These are phyloP conservation scores for Rhizopogon vulgaris DNA, from an alignment of 768 basidiomycete species.

Conservation along the genomic window DNA sequence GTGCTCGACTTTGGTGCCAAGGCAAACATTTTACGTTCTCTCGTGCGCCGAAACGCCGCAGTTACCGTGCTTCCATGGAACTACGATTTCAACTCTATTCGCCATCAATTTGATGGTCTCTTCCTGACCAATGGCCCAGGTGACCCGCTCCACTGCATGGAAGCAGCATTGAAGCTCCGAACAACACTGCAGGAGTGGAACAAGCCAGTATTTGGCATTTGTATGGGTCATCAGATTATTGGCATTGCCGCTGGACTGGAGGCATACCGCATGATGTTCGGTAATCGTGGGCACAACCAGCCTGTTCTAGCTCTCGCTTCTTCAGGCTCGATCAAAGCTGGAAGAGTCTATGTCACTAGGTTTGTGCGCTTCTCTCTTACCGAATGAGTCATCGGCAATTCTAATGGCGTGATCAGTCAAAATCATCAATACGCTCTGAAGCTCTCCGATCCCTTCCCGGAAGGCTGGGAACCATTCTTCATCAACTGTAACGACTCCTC, in stretches of 20 bases:
- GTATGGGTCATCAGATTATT: conserved; percentile 98
- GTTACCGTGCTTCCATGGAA: conserved; percentile 98
- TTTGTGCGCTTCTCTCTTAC: conserved; percentile 21
- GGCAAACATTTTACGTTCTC: conserved; percentile 92
- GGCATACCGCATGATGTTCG: conserved; percentile 97
- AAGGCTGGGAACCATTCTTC: conserved; percentile 98
- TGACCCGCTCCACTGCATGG: conserved; percentile 84
- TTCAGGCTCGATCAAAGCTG: conserved; percentile 89
- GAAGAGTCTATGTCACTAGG: conserved; percentile 96
- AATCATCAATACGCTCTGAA: conserved; percentile 98
- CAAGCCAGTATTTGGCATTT: conserved; percentile 95
- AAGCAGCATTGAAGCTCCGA: conserved; percentile 74
- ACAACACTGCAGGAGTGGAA: conserved; percentile 84
- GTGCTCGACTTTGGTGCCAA: conserved; percentile 97
- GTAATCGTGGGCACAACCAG: conserved; percentile 99
- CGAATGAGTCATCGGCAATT: neutral
- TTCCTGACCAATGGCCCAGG: conserved; percentile 98
- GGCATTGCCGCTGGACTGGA: conserved; percentile 96
- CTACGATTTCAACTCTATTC: conserved; percentile 88
- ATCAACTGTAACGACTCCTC: conserved; percentile 99
- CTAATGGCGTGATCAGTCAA: conserved; percentile 45
- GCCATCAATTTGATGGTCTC: conserved; percentile 89
- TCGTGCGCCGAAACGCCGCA: conserved; percentile 84
- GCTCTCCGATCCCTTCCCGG: conserved; percentile 91
- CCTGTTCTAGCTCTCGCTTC: conserved; percentile 95